Percentiles rank a stretch among this genome's conserved stretches.
Conservation (phyloP, 169 alveolate species). For the Neospora caninum region DNA sequence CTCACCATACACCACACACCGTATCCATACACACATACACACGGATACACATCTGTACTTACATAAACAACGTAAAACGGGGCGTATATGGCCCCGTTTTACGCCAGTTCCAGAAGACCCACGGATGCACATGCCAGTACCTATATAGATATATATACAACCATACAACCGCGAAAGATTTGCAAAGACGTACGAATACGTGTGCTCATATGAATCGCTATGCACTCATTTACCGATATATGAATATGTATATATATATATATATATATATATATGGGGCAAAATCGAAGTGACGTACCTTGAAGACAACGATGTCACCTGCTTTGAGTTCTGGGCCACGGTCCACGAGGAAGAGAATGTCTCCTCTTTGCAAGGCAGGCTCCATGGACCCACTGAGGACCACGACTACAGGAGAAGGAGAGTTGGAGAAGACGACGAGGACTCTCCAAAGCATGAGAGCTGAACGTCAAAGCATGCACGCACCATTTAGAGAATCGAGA, state of each 20-base stretch:
- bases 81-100: too few species aligned
- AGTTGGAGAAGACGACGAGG: slow-evolving; percentile 84
- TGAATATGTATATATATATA: background rate
- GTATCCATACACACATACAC: too few species aligned
- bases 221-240: background rate
- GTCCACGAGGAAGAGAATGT: slow-evolving; percentile 85
- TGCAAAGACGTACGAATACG: background rate
- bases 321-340: slow-evolving; percentile 43
- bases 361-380: slow-evolving; percentile 95
- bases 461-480: slow-evolving; percentile 58
- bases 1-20: background rate
- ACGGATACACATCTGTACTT: too few species aligned
- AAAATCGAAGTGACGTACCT: slow-evolving; percentile 14
- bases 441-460: slow-evolving; percentile 95
- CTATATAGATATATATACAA: background rate
- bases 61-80: too few species aligned
- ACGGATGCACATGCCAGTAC: too few species aligned
- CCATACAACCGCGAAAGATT: background rate
- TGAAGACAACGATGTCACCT: slow-evolving; percentile 72
- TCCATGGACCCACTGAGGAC: slow-evolving; percentile 95
- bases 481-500: too few species aligned
- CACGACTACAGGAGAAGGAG: slow-evolving; percentile 95
- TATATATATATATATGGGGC: background rate
- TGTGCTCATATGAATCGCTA: background rate
- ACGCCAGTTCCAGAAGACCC: too few species aligned